A percentile compares a stretch with the other conserved stretches of the same genome.
These are phyloP conservation scores for Akanthomyces muscarius DNA, from an alignment of 2,329 filamentous ascomycete species.

Conservation along the genomic window DNA sequence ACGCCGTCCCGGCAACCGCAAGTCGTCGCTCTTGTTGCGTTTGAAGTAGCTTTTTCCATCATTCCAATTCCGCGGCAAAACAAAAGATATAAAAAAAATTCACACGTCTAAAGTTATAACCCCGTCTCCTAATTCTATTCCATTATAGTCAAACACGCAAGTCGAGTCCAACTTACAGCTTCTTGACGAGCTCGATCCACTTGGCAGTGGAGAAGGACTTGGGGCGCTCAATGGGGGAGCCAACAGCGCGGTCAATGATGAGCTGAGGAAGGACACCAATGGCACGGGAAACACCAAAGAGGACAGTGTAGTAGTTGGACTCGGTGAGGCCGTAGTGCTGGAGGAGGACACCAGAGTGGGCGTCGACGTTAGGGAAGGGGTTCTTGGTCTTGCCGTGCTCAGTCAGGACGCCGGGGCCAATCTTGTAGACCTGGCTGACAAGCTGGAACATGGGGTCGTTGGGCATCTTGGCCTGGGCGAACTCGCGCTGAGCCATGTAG, in stretches of 20 bases:
- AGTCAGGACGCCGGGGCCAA: constrained; percentile 92
- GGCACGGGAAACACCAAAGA: constrained; percentile 97
- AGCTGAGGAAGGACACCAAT: constrained; percentile 98
- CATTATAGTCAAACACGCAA: constrained; percentile 3
- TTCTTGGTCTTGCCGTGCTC: constrained; percentile 99
- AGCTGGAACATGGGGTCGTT: constrained; percentile 99
- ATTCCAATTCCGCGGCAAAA: constrained; percentile 16
- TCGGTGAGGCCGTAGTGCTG: constrained; percentile 99
- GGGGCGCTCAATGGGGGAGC: constrained; percentile 94
- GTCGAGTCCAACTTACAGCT: constrained; percentile 61
- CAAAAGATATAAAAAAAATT: constrained; percentile 8
- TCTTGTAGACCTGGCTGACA: constrained; percentile 99
- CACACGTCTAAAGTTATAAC: constrained; percentile 15
- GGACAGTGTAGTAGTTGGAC: constrained; percentile 99
- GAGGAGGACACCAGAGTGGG: constrained; percentile 97
- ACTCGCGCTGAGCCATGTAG: constrained; percentile 97
- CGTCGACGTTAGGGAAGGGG: constrained; percentile 98
- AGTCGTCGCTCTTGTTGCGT: constrained; percentile 10
- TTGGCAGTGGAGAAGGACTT: constrained; percentile 99
- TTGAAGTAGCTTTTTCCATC: constrained; percentile 11
- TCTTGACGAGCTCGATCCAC: constrained; percentile 89
- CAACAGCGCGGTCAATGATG: constrained; percentile 97
- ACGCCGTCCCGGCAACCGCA: constrained; percentile 15
- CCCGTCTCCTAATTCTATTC: constrained; percentile 6
- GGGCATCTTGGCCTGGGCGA: constrained; percentile 84